phyloP scores from a whole-genome alignment of 805 yeast genomes.

The Schizosaccharomyces lindneri region DNA sequence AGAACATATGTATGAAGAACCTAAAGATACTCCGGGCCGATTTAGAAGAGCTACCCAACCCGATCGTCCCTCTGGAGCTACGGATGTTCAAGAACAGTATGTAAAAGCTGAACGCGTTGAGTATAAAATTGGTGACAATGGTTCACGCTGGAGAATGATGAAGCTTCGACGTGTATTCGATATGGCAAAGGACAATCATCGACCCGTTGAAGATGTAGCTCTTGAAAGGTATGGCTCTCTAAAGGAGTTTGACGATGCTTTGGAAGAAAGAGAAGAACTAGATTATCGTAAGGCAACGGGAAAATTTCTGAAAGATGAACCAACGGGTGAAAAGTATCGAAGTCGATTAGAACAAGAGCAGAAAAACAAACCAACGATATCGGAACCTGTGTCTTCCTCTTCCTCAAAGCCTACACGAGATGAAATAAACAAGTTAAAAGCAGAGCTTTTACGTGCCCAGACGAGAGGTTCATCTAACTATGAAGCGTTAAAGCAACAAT shows the following conservation, averaged over 20 bases:
- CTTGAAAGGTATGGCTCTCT: conserved; percentile 13
- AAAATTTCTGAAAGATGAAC: not conserved
- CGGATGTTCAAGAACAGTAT: not conserved
- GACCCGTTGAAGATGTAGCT: conserved; percentile 12
- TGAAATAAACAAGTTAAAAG: conserved; percentile 13
- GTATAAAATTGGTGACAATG: conserved; percentile 18
- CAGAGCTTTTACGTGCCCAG: conserved; percentile 14
- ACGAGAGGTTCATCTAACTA: conserved; percentile 10
- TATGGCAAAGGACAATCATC: conserved; percentile 8
- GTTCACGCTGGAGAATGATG: conserved; percentile 18
- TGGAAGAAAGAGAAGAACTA: conserved; percentile 16
- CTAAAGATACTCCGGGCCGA: not conserved
- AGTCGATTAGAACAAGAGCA: not conserved
- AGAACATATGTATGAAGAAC: not conserved
- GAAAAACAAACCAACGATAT: not conserved
- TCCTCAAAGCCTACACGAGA: conserved; percentile 1
- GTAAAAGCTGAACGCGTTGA: not conserved
- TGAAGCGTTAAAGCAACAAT: conserved; percentile 10
- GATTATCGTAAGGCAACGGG: conserved; percentile 5
- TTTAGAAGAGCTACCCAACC: not conserved
- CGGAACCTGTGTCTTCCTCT: not conserved
- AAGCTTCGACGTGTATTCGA: conserved; percentile 12
- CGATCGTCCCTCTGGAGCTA: not conserved
- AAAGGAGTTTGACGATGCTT: conserved; percentile 13
- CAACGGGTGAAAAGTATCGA: conserved; percentile 6